Percentiles rank a stretch among this genome's conserved stretches.
Evolutionary conservation across 768 basidiomycete genomes (phyloP).

Genomic region (Collybia sordida): DNA sequence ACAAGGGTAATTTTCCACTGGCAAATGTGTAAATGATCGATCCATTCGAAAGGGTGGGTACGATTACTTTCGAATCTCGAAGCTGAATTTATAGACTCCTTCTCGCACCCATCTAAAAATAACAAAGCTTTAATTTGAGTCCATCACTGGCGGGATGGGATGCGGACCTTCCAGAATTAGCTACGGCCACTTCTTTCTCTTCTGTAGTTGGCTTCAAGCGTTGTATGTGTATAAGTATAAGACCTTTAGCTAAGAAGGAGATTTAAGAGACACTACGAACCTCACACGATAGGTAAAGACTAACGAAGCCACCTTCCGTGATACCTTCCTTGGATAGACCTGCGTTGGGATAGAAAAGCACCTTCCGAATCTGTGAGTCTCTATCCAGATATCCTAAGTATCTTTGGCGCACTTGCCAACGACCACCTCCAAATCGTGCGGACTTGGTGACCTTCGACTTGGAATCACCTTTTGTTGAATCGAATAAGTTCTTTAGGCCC

Average conservation of each 20-base stretch:
- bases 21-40: slow-evolving; percentile 13
- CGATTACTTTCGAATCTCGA: slow-evolving; percentile 71
- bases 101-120: slow-evolving; percentile 74
- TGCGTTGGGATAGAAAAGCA: slow-evolving; percentile 84
- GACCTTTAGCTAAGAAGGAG: background rate
- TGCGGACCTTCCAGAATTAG: slow-evolving; percentile 50
- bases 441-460: slow-evolving; percentile 82
- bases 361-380: slow-evolving; percentile 35
- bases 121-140: background rate
- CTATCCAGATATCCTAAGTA: background rate
- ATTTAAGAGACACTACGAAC: slow-evolving; percentile 29
- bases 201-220: slow-evolving; percentile 64
- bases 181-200: slow-evolving; percentile 67
- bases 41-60: background rate
- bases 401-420: slow-evolving; percentile 63
- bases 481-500: slow-evolving; percentile 72
- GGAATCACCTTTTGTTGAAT: slow-evolving; percentile 72
- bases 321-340: slow-evolving; percentile 55
- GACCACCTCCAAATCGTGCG: slow-evolving; percentile 70
- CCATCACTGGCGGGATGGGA: background rate
- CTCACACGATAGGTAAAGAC: slow-evolving; percentile 81
- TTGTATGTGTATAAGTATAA: background rate
- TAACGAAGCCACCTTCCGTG: slow-evolving; percentile 58
- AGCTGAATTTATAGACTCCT: slow-evolving; percentile 82
- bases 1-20: slow-evolving; percentile 45